These are phyloP conservation scores for Cordyceps pruinosa DNA, from an alignment of 2,329 filamentous ascomycete species.

Conservation along the genomic window DNA sequence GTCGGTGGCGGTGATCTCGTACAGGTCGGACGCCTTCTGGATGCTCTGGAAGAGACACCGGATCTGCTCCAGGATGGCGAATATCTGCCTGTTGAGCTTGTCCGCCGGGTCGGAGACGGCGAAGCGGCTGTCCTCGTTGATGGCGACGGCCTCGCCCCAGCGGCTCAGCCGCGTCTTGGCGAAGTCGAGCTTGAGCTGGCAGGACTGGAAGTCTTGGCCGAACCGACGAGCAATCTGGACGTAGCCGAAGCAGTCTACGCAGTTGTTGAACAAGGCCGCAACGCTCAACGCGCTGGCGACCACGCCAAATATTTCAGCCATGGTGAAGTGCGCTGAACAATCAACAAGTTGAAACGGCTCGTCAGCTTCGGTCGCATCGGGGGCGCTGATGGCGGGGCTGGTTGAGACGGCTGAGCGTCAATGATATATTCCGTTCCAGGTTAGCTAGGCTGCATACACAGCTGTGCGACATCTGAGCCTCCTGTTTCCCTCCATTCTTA, in stretches of 20 bases:
- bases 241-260: conserved; percentile 34
- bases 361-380: too few species aligned
- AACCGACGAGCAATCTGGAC: conserved; percentile 31
- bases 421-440: too few species aligned
- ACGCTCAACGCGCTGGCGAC: conserved; percentile 27
- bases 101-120: conserved; percentile 13
- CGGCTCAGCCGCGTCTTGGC: conserved; percentile 25
- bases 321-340: too few species aligned
- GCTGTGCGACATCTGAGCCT: too few species aligned
- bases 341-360: too few species aligned
- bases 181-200: conserved; percentile 27
- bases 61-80: conserved; percentile 22
- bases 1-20: too few species aligned
- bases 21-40: conserved; percentile 13
- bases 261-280: conserved; percentile 30
- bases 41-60: conserved; percentile 18
- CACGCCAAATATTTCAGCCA: conserved; percentile 19
- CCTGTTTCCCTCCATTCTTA: too few species aligned
- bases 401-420: too few species aligned
- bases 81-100: conserved; percentile 13
- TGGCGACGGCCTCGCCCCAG: conserved; percentile 27
- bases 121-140: conserved; percentile 24
- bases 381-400: too few species aligned
- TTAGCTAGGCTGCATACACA: too few species aligned
- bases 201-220: conserved; percentile 26